A percentile compares a stretch with the other conserved stretches of the same genome.
These are phyloP conservation scores for Priceomyces haplophilus DNA, from an alignment of 805 yeast genomes.

Conservation along the genomic window DNA sequence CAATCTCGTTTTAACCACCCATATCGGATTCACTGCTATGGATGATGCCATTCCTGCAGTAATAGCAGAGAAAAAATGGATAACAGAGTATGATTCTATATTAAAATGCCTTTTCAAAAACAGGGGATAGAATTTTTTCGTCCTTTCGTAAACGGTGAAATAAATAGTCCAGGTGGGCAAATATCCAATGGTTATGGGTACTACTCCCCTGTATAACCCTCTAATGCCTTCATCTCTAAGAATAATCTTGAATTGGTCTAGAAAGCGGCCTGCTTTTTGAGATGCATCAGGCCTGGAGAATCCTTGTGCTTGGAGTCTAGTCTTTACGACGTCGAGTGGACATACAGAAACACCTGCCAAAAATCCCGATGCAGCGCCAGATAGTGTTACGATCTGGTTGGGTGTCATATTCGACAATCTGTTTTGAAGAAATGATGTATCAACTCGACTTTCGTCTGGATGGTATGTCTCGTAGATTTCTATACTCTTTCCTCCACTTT, in stretches of 20 bases:
- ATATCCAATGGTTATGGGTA: conserved; percentile 91
- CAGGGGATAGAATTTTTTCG: conserved; percentile 55
- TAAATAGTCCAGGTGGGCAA: conserved; percentile 98
- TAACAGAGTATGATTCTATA: conserved; percentile 22
- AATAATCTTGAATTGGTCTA: conserved; percentile 64
- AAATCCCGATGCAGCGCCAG: conserved; percentile 95
- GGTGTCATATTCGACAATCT: conserved; percentile 29
- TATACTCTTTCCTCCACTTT: background rate
- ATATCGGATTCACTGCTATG: conserved; percentile 84
- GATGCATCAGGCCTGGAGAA: conserved; percentile 21
- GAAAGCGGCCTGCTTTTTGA: conserved; percentile 37
- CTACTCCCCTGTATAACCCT: conserved; percentile 86
- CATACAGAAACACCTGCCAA: conserved; percentile 86
- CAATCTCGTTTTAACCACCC: conserved; percentile 95
- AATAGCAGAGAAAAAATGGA: conserved; percentile 62
- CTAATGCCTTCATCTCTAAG: conserved; percentile 71
- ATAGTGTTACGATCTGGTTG: conserved; percentile 65
- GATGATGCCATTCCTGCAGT: conserved; percentile 89
- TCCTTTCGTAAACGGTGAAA: conserved; percentile 82
- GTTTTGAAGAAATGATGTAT: conserved; percentile 14
- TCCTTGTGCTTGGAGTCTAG: conserved; percentile 92
- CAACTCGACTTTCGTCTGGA: conserved; percentile 10
- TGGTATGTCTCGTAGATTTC: background rate
- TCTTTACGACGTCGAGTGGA: conserved; percentile 94
- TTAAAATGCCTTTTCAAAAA: conserved; percentile 28